phyloP scores from a whole-genome alignment of 768 basidiomycete species.

The Boletus rufocinnamomeus region DNA sequence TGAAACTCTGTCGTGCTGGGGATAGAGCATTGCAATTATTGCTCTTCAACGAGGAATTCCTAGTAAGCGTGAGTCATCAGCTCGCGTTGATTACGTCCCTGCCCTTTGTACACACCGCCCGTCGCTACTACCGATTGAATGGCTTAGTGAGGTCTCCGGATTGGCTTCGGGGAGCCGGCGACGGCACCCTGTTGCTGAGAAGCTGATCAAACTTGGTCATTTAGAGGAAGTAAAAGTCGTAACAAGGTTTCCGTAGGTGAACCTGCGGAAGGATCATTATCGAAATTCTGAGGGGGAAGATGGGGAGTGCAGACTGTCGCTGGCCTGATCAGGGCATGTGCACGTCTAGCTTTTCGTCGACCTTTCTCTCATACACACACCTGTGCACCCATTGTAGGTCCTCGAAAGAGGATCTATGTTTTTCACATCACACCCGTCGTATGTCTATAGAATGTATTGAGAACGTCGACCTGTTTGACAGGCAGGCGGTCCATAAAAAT shows the following conservation, averaged over 20 bases:
- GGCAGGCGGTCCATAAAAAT: conserved; percentile 1
- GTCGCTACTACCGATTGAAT: conserved; percentile 91
- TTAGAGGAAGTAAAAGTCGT: conserved; percentile 86
- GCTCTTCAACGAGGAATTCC: conserved; percentile 91
- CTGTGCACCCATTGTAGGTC: conserved; percentile 12
- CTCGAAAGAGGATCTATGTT: conserved; percentile 5
- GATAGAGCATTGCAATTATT: conserved; percentile 92
- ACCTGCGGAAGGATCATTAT: conserved; percentile 80
- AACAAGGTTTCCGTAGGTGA: conserved; percentile 83
- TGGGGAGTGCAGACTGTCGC: conserved; percentile 4
- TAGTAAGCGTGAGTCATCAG: conserved; percentile 88
- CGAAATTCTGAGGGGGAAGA: conserved; percentile 36
- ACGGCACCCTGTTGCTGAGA: conserved; percentile 54
- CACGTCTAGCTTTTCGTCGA: neutral
- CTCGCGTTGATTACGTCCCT: conserved; percentile 89
- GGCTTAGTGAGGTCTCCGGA: conserved; percentile 87
- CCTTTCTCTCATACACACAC: neutral
- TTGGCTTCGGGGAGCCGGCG: conserved; percentile 65
- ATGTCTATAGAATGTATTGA: conserved; percentile 31
- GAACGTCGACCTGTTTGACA: neutral
- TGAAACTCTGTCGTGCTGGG: conserved; percentile 78
- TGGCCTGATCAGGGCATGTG: conserved; percentile 5
- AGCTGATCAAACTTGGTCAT: conserved; percentile 79
- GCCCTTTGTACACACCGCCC: conserved; percentile 90
- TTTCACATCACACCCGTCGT: conserved; percentile 17